A percentile compares a stretch with the other conserved stretches of the same genome.
These are phyloP conservation scores for Fusarium pininemorale DNA, from an alignment of 2,329 filamentous ascomycete genomes.

Conservation along the genomic window DNA sequence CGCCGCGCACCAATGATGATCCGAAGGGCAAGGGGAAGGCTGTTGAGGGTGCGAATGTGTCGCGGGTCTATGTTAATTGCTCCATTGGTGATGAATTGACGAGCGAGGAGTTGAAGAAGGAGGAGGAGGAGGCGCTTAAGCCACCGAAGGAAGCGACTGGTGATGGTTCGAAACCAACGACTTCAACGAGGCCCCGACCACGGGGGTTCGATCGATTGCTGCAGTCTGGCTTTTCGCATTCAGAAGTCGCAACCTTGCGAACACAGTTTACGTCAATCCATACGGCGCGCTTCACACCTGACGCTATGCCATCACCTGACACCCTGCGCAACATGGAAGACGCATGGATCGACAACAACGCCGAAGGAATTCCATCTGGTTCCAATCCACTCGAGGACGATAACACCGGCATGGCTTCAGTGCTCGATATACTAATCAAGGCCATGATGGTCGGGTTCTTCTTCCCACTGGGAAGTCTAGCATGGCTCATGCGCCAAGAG, in stretches of 20 bases:
- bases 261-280: slow-evolving; percentile 91
- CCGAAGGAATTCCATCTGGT: slow-evolving; percentile 51
- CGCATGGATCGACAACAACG: slow-evolving; percentile 83
- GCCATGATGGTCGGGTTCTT: slow-evolving; percentile 94
- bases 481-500: slow-evolving; percentile 87
- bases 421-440: slow-evolving; percentile 86
- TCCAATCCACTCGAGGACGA: slow-evolving; percentile 55
- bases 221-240: slow-evolving; percentile 79
- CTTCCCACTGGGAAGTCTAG: slow-evolving; percentile 87
- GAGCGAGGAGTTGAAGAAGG: slow-evolving; percentile 72
- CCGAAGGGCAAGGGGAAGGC: slow-evolving; percentile 67
- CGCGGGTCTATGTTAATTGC: slow-evolving; percentile 90
- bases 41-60: slow-evolving; percentile 58
- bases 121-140: slow-evolving; percentile 60
- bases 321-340: slow-evolving; percentile 84
- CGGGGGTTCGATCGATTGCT: slow-evolving; percentile 91
- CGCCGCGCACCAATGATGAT: slow-evolving; percentile 49
- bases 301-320: slow-evolving; percentile 84
- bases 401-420: slow-evolving; percentile 59
- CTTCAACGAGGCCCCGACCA: slow-evolving; percentile 47
- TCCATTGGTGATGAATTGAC: slow-evolving; percentile 83
- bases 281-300: slow-evolving; percentile 82
- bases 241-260: slow-evolving; percentile 85
- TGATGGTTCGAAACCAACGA: slow-evolving; percentile 46
- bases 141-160: slow-evolving; percentile 59